Conservation (phyloP, 768 basidiomycete species). For the Tulasnella sp. region DNA sequence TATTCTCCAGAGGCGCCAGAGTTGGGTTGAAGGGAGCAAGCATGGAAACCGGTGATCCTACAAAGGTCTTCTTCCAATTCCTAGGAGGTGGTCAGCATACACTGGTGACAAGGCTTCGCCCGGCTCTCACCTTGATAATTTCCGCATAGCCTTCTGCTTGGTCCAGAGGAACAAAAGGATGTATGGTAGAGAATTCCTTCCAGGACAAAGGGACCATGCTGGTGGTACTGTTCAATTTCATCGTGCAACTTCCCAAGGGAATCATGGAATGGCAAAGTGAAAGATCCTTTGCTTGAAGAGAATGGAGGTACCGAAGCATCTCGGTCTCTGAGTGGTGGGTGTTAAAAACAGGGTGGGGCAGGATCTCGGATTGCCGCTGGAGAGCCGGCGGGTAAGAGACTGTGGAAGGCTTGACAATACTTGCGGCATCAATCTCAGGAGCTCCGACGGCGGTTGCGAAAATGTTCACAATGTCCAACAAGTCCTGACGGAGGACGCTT, state of each 20-base stretch:
- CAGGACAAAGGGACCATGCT: constrained; percentile 95
- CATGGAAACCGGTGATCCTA: constrained; percentile 91
- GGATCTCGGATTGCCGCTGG: constrained; percentile 51
- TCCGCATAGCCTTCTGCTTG: constrained; percentile 80
- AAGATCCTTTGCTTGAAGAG: constrained; percentile 88
- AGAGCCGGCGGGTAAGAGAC: constrained; percentile 45
- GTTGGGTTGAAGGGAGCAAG: constrained; percentile 95
- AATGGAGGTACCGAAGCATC: constrained; percentile 93
- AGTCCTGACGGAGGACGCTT: constrained; percentile 62
- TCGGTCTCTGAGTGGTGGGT: constrained; percentile 96
- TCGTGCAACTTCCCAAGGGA: constrained; percentile 87
- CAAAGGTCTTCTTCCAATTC: constrained; percentile 87
- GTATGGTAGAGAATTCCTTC: constrained; percentile 81
- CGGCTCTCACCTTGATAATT: constrained; percentile 54
- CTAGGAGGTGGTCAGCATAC: constrained; percentile 28
- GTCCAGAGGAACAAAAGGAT: constrained; percentile 83
- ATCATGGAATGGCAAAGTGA: constrained; percentile 95
- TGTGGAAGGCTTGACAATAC: constrained; percentile 16
- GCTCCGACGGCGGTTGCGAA: constrained; percentile 57
- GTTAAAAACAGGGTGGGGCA: constrained; percentile 89
- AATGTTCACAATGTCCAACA: constrained; percentile 65
- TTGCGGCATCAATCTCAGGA: constrained; percentile 26
- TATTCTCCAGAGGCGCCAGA: constrained; percentile 98
- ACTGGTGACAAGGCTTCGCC: neutral
- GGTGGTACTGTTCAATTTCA: constrained; percentile 97